Evolutionary conservation across 2,329 filamentous ascomycete genomes (phyloP).

Genomic region (Botryosphaeria agaves): DNA sequence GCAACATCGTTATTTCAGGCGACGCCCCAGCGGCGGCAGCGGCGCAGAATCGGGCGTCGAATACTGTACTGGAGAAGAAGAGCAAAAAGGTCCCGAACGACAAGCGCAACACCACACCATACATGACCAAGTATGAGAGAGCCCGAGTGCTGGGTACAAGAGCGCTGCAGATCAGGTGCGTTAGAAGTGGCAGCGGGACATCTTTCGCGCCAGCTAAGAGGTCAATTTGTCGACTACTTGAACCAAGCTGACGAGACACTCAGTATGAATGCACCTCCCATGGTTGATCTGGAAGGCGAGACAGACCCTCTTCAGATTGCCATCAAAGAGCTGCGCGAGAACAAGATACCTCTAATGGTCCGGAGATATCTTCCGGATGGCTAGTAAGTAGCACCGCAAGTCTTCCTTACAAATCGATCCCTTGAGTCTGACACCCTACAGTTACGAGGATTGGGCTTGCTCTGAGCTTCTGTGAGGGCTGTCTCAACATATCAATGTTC

Average conservation of each 20-base stretch:
- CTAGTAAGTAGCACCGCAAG: constrained; percentile 47
- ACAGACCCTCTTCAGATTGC: constrained; percentile 96
- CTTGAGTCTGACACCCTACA: background rate
- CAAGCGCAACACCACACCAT: constrained; percentile 81
- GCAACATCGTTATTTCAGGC: constrained; percentile 28
- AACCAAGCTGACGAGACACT: constrained; percentile 7
- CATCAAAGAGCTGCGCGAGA: constrained; percentile 91
- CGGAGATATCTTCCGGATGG: constrained; percentile 92
- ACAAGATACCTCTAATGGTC: constrained; percentile 95
- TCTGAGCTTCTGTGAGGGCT: too few relatives aligned
- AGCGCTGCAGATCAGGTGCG: constrained; percentile 86
- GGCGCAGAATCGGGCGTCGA: constrained; percentile 25
- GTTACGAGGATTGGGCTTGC: constrained; percentile 1
- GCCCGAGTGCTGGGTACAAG: constrained; percentile 86
- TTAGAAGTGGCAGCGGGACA: background rate
- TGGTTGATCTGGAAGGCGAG: constrained; percentile 93
- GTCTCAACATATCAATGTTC: too few relatives aligned
- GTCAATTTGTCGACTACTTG: too few relatives aligned
- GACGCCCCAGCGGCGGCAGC: constrained; percentile 33
- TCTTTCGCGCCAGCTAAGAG: too few relatives aligned
- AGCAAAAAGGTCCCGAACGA: constrained; percentile 84
- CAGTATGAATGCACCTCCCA: constrained; percentile 92
- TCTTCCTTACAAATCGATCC: background rate
- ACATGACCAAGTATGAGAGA: constrained; percentile 98
- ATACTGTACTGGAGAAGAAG: constrained; percentile 38